A percentile compares a stretch with the other conserved stretches of the same genome.
phyloP scores from a whole-genome alignment of 371 early-diverging fungal species.

The Rhizopus stolonifer region DNA sequence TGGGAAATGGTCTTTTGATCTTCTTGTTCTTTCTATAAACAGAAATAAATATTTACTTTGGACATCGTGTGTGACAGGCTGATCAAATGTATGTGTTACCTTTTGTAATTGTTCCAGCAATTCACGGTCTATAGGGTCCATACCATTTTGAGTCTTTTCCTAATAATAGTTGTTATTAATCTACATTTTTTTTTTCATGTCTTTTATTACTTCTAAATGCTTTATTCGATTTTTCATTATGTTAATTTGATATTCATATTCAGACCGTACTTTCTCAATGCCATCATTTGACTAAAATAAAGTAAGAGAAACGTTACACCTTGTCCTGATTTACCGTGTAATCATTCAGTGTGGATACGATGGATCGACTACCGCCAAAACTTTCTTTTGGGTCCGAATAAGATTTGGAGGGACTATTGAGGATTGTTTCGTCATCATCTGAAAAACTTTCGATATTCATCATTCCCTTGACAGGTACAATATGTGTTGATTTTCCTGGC shows the following conservation, averaged over 20 bases:
- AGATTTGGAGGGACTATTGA: not conserved
- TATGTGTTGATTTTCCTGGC: slow-evolving; percentile 46
- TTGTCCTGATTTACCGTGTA: not conserved
- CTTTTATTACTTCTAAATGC: slow-evolving; percentile 22
- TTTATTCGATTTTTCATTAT: slow-evolving; percentile 40
- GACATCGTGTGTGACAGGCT: too few relatives aligned
- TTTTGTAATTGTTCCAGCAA: not conserved
- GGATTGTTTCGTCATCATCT: slow-evolving; percentile 24
- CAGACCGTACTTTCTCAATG: slow-evolving; percentile 40
- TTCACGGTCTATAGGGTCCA: not conserved
- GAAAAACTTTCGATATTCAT: slow-evolving; percentile 38
- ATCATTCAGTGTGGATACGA: slow-evolving; percentile 6
- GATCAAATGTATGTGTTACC: not conserved
- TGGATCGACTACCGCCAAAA: slow-evolving; percentile 4
- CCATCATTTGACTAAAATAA: not conserved
- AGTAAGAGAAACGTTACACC: not conserved
- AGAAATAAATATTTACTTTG: too few relatives aligned
- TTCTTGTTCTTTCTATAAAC: slow-evolving; percentile 15
- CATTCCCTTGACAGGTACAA: slow-evolving; percentile 47
- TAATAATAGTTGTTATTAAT: not conserved
- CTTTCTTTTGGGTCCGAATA: slow-evolving; percentile 8
- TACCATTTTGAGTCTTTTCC: not conserved
- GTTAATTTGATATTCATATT: slow-evolving; percentile 63
- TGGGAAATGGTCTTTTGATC: slow-evolving; percentile 12
- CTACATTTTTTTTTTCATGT: not conserved